Evolutionary conservation across 2,329 filamentous ascomycete genomes (phyloP).

Genomic region (Exserohilum rostratum): DNA sequence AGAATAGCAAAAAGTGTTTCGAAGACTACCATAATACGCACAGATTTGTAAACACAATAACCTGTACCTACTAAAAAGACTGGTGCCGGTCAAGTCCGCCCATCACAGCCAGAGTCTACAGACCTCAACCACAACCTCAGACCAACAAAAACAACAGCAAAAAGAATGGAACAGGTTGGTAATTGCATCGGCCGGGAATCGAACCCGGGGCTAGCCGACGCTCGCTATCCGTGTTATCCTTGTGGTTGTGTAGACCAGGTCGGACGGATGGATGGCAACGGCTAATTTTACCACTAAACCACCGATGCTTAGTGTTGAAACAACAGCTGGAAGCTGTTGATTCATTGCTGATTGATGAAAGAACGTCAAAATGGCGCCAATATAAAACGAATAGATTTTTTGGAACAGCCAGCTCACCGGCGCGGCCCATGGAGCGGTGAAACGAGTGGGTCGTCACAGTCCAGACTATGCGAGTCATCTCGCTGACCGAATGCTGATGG

Average conservation of each 20-base stretch:
- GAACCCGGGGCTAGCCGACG: slow-evolving; percentile 22
- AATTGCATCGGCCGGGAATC: slow-evolving; percentile 8
- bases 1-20: no score
- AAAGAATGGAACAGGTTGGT: background rate
- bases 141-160: background rate
- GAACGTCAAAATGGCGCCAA: background rate
- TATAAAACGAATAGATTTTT: background rate
- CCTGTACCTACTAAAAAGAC: no score
- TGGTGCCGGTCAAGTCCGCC: no score
- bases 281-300: slow-evolving; percentile 26
- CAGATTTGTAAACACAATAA: no score
- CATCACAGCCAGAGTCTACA: no score
- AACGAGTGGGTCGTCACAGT: background rate
- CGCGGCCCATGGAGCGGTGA: background rate
- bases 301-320: slow-evolving; percentile 10
- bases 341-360: slow-evolving; percentile 5
- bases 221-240: no score
- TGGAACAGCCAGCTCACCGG: background rate
- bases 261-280: slow-evolving; percentile 13
- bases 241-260: no score
- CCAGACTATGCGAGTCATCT: background rate
- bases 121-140: no score
- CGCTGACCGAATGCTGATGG: background rate
- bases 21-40: no score
- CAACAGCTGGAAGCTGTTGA: background rate